Percentiles rank a stretch among this genome's conserved stretches.
These are phyloP conservation scores for Boletus semigastroideus DNA, from an alignment of 1,284 basidiomycete species.

Conservation along the genomic window DNA sequence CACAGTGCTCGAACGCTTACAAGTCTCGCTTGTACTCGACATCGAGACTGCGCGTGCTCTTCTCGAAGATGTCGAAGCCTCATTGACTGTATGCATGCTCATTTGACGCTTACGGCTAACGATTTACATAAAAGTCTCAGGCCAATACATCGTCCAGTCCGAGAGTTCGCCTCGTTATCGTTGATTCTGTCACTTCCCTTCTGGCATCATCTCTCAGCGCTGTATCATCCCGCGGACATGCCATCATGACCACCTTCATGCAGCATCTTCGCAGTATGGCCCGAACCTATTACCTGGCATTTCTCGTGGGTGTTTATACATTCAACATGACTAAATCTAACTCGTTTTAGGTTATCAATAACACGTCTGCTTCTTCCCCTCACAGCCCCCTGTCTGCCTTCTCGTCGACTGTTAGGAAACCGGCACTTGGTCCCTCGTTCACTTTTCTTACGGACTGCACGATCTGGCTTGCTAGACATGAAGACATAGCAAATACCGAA, in stretches of 20 bases:
- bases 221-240: constrained; percentile 71
- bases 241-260: constrained; percentile 73
- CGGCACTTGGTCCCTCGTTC: constrained; percentile 73
- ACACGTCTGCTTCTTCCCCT: constrained; percentile 37
- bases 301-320: constrained; percentile 45
- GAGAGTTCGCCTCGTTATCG: constrained; percentile 50
- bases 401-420: constrained; percentile 49
- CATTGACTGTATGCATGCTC: constrained; percentile 30
- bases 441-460: constrained; percentile 70
- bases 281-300: constrained; percentile 41
- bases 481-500: constrained; percentile 7
- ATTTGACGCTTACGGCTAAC: background rate
- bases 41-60: constrained; percentile 50
- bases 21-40: constrained; percentile 59
- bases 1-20: constrained; percentile 39
- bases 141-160: constrained; percentile 1
- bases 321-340: background rate
- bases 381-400: constrained; percentile 41
- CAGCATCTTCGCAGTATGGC: constrained; percentile 56
- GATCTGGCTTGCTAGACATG: constrained; percentile 54
- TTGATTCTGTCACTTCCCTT: constrained; percentile 67
- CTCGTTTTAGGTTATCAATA: constrained; percentile 44
- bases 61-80: constrained; percentile 43
- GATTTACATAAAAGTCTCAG: constrained; percentile 15
- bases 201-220: constrained; percentile 64